Evolutionary conservation across 768 basidiomycete genomes (phyloP).

Genomic region (Termitomyces sp.): DNA sequence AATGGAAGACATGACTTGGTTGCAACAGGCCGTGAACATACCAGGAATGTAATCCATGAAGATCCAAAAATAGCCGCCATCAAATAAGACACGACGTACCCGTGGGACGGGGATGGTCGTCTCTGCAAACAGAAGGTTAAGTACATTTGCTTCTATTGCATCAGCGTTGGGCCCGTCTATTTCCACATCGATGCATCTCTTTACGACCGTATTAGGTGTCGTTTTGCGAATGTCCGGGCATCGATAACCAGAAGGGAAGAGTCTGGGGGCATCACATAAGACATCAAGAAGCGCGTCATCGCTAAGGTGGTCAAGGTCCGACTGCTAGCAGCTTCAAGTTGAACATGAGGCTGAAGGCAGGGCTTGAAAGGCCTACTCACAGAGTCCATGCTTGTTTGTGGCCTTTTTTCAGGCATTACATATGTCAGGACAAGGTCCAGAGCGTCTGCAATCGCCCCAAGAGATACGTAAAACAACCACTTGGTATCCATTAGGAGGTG

Average conservation of each 20-base stretch:
- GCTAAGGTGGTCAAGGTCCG: constrained; percentile 7
- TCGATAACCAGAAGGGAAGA: too few species aligned
- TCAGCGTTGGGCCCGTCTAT: neutral
- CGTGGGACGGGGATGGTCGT: constrained; percentile 22
- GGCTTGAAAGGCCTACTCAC: neutral
- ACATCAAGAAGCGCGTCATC: constrained; percentile 4
- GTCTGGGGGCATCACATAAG: neutral
- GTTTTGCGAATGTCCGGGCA: neutral
- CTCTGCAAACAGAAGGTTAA: constrained; percentile 7
- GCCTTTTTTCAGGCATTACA: neutral
- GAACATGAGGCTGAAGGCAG: neutral
- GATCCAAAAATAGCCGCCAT: too few species aligned
- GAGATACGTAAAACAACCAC: neutral
- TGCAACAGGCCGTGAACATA: too few species aligned
- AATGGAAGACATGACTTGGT: neutral
- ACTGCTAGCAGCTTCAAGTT: neutral
- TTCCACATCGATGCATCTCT: too few species aligned
- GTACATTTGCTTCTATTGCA: constrained; percentile 8
- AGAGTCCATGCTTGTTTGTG: neutral
- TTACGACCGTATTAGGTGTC: too few species aligned
- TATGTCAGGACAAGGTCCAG: neutral
- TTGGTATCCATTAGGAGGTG: neutral
- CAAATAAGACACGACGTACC: constrained; percentile 2
- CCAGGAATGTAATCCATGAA: too few species aligned
- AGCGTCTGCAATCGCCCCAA: neutral